Base-by-base conservation (phyloP, 139 green algal genomes). In the Picocystis salinarum region DNA sequence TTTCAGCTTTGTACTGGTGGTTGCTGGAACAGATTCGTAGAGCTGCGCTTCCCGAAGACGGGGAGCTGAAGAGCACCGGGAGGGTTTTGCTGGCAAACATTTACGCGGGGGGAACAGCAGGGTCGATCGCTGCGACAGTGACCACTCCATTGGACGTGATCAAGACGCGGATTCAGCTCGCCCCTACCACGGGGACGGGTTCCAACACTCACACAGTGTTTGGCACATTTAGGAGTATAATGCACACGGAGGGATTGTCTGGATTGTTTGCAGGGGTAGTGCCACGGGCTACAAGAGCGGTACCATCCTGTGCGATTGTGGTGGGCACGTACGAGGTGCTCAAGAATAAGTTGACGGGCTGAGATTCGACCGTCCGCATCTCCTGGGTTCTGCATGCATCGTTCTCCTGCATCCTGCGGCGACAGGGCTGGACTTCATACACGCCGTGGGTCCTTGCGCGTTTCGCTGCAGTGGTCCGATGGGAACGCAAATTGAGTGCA, bases 1-100 rank as follows among this genome's bases (percentile, higher is more conserved):
- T 94, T 50, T 85, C 75, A 17, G 83, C 73, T 2, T 46, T 95
- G 5, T 95, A 94, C 66, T 96, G 86, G 83, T 70, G 53, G 7
- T 17, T 79, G 25, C 46, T 93, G 42, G 85, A 96, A 69, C 70
- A 75, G 0, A 69, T 93, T 1, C 42, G 81, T 19, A 18, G 15
- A 0, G 41, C 34, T 0, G 33, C 85, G 45, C 50, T 28, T 17
- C 39, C 39, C 15, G 42, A 31, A 34, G 27, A 1, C 10, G 20
- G 6, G 6, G 28, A n/a, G 10, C 12, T 33, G 1, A 18, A 23
- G 9, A 1, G 27, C 44, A n/a, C 3, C 19, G 59, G 28, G 20
- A 53, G 73, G 46, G 59, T 83, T 22, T 29, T 80, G 12, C 34
- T 40, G 0, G 60, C 57, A 4, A 83, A 83, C 59, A 2, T 54